phyloP scores from a whole-genome alignment of 164 flowering plant species.

The Hamamelis virginiana region DNA sequence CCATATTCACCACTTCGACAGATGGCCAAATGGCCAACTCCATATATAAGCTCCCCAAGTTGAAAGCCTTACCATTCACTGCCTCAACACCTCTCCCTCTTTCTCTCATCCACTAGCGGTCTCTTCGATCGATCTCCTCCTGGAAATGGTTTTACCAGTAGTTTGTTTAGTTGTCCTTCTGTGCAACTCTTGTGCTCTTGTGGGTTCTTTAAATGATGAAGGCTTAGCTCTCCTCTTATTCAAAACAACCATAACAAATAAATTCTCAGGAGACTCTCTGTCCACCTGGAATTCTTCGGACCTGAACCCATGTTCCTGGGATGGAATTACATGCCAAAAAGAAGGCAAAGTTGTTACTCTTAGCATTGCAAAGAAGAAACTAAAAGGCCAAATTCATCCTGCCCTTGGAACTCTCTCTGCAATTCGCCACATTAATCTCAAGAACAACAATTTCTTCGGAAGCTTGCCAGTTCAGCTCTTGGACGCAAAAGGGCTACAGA shows the following conservation, averaged over 20 bases:
- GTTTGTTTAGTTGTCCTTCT: conserved; percentile 37
- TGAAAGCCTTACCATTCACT: conserved; percentile 23
- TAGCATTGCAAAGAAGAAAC: conserved; percentile 70
- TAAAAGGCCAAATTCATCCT: conserved; percentile 63
- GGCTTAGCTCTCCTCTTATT: conserved; percentile 64
- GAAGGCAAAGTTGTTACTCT: conserved; percentile 64
- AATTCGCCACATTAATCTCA: conserved; percentile 76
- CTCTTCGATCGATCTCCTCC: conserved; percentile 12
- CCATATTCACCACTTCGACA: too few species aligned
- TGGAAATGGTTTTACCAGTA: conserved; percentile 33
- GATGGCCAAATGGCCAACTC: too few species aligned
- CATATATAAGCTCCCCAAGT: neutral
- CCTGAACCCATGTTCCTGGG: conserved; percentile 83
- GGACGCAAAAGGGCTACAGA: conserved; percentile 55
- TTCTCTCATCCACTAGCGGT: conserved; percentile 7
- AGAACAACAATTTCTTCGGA: conserved; percentile 70
- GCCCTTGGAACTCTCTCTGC: conserved; percentile 62
- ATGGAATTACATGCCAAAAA: conserved; percentile 80
- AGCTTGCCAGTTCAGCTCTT: conserved; percentile 61
- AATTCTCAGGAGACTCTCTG: conserved; percentile 65
- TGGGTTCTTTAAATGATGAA: conserved; percentile 61
- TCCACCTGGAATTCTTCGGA: conserved; percentile 79
- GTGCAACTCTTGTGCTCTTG: conserved; percentile 29
- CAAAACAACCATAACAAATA: conserved; percentile 44
- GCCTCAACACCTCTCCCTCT: conserved; percentile 5